These are phyloP conservation scores for Penicillium sp. DNA, from an alignment of 2,329 filamentous ascomycete genomes.

Conservation along the genomic window DNA sequence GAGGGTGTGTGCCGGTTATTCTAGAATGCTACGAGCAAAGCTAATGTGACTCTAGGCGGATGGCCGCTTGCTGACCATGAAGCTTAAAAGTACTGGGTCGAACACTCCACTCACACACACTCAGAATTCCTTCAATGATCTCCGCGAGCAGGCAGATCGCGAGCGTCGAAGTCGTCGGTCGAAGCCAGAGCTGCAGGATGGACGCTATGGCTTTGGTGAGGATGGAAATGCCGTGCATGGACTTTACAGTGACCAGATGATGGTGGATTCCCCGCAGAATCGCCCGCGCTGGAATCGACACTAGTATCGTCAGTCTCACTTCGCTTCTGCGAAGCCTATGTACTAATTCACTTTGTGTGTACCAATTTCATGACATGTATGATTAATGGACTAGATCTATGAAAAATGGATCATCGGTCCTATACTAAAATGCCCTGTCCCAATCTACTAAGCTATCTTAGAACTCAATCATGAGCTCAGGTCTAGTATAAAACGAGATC, in stretches of 20 bases:
- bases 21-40: conserved; percentile 8
- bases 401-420: too few species aligned
- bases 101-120: conserved; percentile 9
- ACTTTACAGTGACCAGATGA: conserved; percentile 40
- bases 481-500: too few species aligned
- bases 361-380: conserved; percentile 19
- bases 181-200: conserved; percentile 24
- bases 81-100: conserved; percentile 40
- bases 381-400: conserved; percentile 7
- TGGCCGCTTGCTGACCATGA: conserved; percentile 54
- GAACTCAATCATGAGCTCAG: too few species aligned
- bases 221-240: conserved; percentile 16
- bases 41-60: conserved; percentile 47
- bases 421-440: too few species aligned
- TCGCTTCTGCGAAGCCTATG: neutral
- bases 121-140: conserved; percentile 28
- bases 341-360: conserved; percentile 3
- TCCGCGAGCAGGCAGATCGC: conserved; percentile 39
- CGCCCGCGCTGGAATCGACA: conserved; percentile 17
- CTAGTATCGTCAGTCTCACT: conserved; percentile 5
- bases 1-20: conserved; percentile 42
- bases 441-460: too few species aligned
- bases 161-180: conserved; percentile 33
- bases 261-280: conserved; percentile 33
- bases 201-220: conserved; percentile 36